phyloP scores from a whole-genome alignment of 129 eudicot species.

The Smallanthus sonchifolius region DNA sequence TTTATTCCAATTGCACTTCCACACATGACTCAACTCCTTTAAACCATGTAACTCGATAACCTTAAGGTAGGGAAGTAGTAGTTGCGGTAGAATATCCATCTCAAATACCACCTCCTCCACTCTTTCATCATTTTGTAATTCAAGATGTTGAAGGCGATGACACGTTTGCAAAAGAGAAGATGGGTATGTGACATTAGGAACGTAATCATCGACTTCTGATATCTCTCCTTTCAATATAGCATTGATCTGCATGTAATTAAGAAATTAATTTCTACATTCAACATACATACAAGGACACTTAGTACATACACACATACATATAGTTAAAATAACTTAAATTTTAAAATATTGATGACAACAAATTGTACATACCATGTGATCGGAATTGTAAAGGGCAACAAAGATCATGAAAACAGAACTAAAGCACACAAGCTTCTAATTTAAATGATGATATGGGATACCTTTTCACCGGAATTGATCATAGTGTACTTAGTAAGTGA shows the following conservation, averaged over 20 bases:
- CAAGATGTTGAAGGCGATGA: neutral
- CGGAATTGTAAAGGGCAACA: neutral
- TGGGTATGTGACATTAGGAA: neutral
- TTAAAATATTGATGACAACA: neutral
- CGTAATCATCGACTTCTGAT: neutral
- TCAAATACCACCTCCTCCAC: conserved; percentile 7
- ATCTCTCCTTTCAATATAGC: neutral
- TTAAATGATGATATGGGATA: neutral
- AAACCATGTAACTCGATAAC: fast-evolving
- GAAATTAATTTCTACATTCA: too few species aligned
- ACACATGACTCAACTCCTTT: neutral
- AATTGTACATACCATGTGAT: neutral
- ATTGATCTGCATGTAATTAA: neutral
- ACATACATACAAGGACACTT: too few species aligned
- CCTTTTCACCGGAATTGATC: neutral
- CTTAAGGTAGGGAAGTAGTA: neutral
- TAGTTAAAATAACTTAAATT: too few species aligned
- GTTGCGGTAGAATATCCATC: neutral
- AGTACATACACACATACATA: too few species aligned
- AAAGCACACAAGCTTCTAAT: neutral
- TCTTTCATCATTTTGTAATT: neutral
- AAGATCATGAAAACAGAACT: neutral
- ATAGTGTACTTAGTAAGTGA: neutral
- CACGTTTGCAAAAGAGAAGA: neutral
- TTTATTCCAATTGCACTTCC: conserved; percentile 2